Conservation (phyloP, 441 rosid genomes). For the Pelargonium citronellum region DNA sequence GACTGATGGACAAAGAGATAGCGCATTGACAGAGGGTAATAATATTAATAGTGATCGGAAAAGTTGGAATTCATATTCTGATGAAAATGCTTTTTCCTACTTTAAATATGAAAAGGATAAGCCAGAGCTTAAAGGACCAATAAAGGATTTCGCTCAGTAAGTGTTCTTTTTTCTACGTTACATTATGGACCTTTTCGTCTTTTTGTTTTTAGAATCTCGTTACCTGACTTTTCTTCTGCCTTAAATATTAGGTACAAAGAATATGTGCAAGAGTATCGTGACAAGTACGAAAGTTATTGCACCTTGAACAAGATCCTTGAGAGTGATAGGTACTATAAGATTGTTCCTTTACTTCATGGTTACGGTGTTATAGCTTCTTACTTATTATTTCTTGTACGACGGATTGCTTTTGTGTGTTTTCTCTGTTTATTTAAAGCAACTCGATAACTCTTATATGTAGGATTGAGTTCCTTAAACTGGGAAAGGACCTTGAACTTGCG, state of each 20-base stretch:
- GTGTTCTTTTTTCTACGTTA: constrained; percentile 28
- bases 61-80: too few species aligned
- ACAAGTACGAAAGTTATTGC: constrained; percentile 71
- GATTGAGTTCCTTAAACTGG: constrained; percentile 66
- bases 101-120: constrained; percentile 73
- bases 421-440: too few species aligned
- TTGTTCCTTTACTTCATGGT: constrained; percentile 14
- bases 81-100: constrained; percentile 29
- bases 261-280: constrained; percentile 67
- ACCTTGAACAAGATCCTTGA: constrained; percentile 69
- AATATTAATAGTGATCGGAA: too few species aligned
- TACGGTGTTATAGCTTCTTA: not conserved
- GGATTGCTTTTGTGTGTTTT: too few species aligned
- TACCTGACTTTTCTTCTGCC: constrained; percentile 12
- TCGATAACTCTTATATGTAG: constrained; percentile 26
- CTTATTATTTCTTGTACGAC: too few species aligned
- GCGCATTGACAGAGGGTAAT: too few species aligned
- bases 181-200: not conserved
- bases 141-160: constrained; percentile 73
- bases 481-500: constrained; percentile 64
- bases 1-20: too few species aligned
- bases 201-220: not conserved
- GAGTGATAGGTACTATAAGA: constrained; percentile 58
- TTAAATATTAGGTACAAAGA: constrained; percentile 62
- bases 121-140: constrained; percentile 74